A percentile compares a stretch with the other conserved stretches of the same genome.
phyloP scores from a whole-genome alignment of 371 early-diverging fungal species.

The Apophysomyces variabilis region DNA sequence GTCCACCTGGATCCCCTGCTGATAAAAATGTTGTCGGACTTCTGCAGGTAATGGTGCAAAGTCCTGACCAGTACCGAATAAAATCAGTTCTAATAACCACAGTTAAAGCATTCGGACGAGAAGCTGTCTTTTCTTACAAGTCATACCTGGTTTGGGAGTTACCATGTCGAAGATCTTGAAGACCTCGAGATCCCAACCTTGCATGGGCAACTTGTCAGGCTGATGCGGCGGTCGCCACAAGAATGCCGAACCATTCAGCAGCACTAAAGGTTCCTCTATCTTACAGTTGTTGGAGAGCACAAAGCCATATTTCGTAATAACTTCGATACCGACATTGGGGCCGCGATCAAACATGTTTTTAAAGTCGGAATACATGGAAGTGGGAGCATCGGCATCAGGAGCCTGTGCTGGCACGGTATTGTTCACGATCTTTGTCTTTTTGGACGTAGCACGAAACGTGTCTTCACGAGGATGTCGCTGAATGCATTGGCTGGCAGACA shows the following conservation, averaged over 20 bases:
- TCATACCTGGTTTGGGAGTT: constrained; percentile 51
- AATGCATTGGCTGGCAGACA: background rate
- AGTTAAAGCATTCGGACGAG: background rate
- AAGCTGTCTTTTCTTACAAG: background rate
- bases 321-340: constrained; percentile 50
- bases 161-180: constrained; percentile 56
- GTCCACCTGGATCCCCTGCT: constrained; percentile 65
- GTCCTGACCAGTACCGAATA: constrained; percentile 61
- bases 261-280: constrained; percentile 45
- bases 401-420: constrained; percentile 23
- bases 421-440: constrained; percentile 15
- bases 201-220: constrained; percentile 27
- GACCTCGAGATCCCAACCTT: constrained; percentile 43
- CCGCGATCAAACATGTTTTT: constrained; percentile 61
- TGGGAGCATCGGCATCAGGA: constrained; percentile 12
- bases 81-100: constrained; percentile 46
- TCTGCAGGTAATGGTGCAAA: constrained; percentile 60
- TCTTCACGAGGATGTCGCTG: background rate
- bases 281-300: constrained; percentile 52
- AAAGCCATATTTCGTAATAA: constrained; percentile 54
- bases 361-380: constrained; percentile 26
- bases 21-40: constrained; percentile 53
- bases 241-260: constrained; percentile 55
- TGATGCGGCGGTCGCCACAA: constrained; percentile 53
- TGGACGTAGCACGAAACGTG: background rate